Evolutionary conservation across 495 filamentous ascomycete species (phyloP), one percentile per base, ranked within the genome.

Genomic region (Beverwykella pulmonaria): DNA sequence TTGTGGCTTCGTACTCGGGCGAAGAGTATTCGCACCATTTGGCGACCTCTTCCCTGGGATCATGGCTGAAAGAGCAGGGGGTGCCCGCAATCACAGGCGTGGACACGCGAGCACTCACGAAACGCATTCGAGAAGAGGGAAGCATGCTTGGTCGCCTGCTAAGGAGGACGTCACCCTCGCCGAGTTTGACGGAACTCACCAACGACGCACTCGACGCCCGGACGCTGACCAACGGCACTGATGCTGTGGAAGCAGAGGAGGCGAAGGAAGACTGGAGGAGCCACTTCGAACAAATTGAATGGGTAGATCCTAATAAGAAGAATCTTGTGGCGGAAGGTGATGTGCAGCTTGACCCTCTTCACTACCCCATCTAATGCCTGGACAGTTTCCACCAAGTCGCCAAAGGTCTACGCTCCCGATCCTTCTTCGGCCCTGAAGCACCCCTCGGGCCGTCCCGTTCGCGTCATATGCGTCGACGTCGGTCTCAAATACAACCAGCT

Each of bases 401-500:
- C 93, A 36, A 89, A 88, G 71, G 83, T 97, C 8, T 97, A 91
- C 79, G 82, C 85, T 46, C 93, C 94, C 23, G 79, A 82, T 26
- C 82, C 82, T 17, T 80, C 83, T 59, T 81, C 77, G 61, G 86
- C 90, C 47, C 80, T 90, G 32, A 90, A 90, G 74, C 92, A 97
- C 77, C 90, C 91, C 15, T 93, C 91, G 25, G 93, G 94, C 27
- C 90, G 92, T 54, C 81, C 87, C 46, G 80, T 97, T 56, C 90
- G 92, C 67, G 87, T 98, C 49, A 82, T 98, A 30, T 96, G 92
- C 74, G 82, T 98, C 61, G 94, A 98, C 79, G 93, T 98, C 59
- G 94, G 94, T 69, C 84, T 97, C 80, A 98, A 98, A 78, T 96
- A 89, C 80, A 98, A 97, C 79, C 94, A 98, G 81, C 82, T 98